Evolutionary conservation across 352 stramenopile genomes (phyloP), one percentile per base, ranked within the genome.

Genomic region (Globisporangium nunn): DNA sequence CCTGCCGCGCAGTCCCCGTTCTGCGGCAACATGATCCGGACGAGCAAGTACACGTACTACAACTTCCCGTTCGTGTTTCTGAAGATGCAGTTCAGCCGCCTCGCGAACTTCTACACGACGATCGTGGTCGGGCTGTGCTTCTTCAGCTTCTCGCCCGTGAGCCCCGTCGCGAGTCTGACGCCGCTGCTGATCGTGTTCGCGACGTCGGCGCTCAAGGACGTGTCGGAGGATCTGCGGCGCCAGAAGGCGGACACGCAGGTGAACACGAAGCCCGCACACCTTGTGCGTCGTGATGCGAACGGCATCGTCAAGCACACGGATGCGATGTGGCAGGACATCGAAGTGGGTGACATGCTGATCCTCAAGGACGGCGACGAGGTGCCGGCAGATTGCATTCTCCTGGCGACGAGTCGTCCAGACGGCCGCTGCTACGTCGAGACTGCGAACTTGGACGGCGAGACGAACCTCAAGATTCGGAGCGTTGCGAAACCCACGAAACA

Each of bases 1-100:
- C 58, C 68, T 52, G 59, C 74, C 7, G 54, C 68, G 1, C 57
- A 35, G 3, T 30, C 68, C 17, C 54, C 67, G 18, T 93, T 93
- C 56, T 77, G 66, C 62, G 77, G 78, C 35, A 96, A 96, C 66
- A 62, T 85, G 45, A 89, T 96, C 35, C 61, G 74, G 39, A 93
- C 85, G 55, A 95, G 83, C 78, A 94, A 95, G 81, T 96, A 96
- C 72, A 96, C 87, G 40, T 81, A 82, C 61, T 95, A 90, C 78
- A 96, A 95, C 71, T 96, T 96, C 55, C 65, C 83, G 59, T 93
- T 92, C 56, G 79, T 95, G 29, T 95, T 94, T 33, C 65, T 96
- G 46, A 91, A 92, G 70, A 91, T 94, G 78, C 87, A 96, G 66
- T 96, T 96, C 66, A 93, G 82, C 58, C 82, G 87, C 49, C 70